Evolutionary conservation across 371 early-diverging fungal species (phyloP).

Genomic region (Dentiscutata heterogama): DNA sequence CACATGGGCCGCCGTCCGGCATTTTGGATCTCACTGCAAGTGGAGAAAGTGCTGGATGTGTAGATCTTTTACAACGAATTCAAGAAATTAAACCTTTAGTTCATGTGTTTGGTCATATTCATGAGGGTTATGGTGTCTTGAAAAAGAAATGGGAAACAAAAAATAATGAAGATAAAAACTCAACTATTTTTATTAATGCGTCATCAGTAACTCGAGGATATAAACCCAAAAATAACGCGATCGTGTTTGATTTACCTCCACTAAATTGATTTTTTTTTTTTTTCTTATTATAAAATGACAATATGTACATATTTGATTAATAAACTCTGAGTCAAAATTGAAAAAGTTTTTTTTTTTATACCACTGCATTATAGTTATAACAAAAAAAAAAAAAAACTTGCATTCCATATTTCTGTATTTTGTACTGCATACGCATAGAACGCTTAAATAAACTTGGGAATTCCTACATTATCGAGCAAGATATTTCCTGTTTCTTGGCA

Average conservation of each 20-base stretch:
- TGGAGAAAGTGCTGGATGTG: conserved; percentile 57
- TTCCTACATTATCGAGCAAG: too few species aligned
- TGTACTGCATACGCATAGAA: too few species aligned
- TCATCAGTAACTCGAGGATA: conserved; percentile 58
- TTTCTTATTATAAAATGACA: too few species aligned
- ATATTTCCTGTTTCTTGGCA: too few species aligned
- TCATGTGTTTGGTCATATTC: conserved; percentile 68
- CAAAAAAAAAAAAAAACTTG: too few species aligned
- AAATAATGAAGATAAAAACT: not conserved
- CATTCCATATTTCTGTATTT: too few species aligned
- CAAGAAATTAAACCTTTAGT: conserved; percentile 58
- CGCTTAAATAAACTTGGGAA: too few species aligned
- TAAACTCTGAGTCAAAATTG: too few species aligned
- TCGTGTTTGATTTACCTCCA: conserved; percentile 59
- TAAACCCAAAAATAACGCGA: conserved; percentile 56
- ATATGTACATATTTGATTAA: too few species aligned
- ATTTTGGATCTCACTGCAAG: conserved; percentile 53
- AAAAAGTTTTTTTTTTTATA: too few species aligned
- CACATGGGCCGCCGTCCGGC: conserved; percentile 63
- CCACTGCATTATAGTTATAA: too few species aligned
- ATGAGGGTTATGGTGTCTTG: conserved; percentile 59
- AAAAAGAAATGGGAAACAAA: conserved; percentile 46
- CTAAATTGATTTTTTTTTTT: not conserved
- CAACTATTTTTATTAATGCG: conserved; percentile 62
- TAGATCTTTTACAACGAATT: conserved; percentile 54